Percentiles rank a stretch among this genome's conserved stretches.
Conservation (phyloP, 2,329 filamentous ascomycete genomes). For the Beauveria varroae region DNA sequence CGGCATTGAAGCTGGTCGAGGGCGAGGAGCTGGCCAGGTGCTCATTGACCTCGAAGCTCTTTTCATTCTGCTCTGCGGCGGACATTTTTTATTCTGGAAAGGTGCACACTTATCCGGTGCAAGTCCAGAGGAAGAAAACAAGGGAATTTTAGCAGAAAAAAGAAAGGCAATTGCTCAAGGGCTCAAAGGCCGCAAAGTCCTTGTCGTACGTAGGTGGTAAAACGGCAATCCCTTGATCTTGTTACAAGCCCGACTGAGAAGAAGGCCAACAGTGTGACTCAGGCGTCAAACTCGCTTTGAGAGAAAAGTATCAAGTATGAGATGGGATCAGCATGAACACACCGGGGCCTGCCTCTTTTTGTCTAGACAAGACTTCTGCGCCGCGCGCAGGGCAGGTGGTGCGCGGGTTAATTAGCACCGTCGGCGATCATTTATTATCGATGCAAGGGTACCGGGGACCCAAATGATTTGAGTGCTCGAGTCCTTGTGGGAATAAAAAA, state of each 20-base stretch:
- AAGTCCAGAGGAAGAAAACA: not conserved
- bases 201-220: not conserved
- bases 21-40: constrained; percentile 15
- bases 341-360: not conserved
- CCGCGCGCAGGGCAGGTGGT: not conserved
- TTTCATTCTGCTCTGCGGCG: constrained; percentile 19
- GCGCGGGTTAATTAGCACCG: not conserved
- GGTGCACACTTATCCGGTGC: not conserved
- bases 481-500: not conserved
- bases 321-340: no score
- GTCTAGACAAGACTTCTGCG: not conserved
- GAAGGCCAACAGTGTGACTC: no score
- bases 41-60: constrained; percentile 16
- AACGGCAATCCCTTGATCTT: no score
- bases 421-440: not conserved
- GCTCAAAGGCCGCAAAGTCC: not conserved
- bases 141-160: not conserved
- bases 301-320: not conserved
- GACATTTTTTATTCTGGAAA: constrained; percentile 12
- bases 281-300: not conserved
- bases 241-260: no score
- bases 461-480: not conserved
- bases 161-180: not conserved
- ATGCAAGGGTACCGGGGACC: not conserved
- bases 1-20: constrained; percentile 3